These are phyloP conservation scores for Abrus pulchellus DNA, from an alignment of 306 rosid genomes.

Conservation along the genomic window DNA sequence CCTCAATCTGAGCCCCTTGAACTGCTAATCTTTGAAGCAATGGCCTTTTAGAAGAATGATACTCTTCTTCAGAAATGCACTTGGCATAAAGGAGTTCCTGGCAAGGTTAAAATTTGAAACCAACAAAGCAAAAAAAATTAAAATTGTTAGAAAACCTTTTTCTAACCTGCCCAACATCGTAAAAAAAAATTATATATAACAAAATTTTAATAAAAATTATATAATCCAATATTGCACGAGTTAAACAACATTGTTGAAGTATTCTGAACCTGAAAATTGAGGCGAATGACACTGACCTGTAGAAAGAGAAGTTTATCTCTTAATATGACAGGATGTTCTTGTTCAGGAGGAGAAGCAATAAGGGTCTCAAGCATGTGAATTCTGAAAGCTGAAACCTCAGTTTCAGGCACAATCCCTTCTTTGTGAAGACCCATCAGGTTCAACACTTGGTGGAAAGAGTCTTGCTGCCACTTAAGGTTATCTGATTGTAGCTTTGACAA, in stretches of 20 bases:
- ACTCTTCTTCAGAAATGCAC: slow-evolving; percentile 85
- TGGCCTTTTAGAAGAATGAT: slow-evolving; percentile 89
- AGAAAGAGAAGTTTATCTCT: slow-evolving; percentile 86
- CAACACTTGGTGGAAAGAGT: slow-evolving; percentile 87
- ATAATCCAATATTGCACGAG: no score
- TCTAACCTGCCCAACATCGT: no score
- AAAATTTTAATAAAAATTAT: no score
- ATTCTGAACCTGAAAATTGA: no score
- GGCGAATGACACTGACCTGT: slow-evolving; percentile 63
- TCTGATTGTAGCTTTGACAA: slow-evolving; percentile 76
- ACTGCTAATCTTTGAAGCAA: slow-evolving; percentile 81
- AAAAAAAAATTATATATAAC: no score
- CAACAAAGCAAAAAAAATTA: background rate
- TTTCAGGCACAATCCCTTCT: slow-evolving; percentile 82
- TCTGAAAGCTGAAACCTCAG: slow-evolving; percentile 74
- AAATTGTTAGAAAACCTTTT: background rate
- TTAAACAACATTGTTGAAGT: no score
- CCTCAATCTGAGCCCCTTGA: slow-evolving; percentile 83
- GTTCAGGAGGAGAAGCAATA: slow-evolving; percentile 70
- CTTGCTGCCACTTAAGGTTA: slow-evolving; percentile 97
- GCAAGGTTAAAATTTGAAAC: background rate
- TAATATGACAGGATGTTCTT: slow-evolving; percentile 68
- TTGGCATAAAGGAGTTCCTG: slow-evolving; percentile 90
- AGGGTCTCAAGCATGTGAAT: slow-evolving; percentile 84
- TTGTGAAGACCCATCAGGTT: slow-evolving; percentile 92